Percentiles rank a stretch among this genome's conserved stretches.
Evolutionary conservation across 2,329 filamentous ascomycete species (phyloP).

Genomic region (Penicillium occitanis): DNA sequence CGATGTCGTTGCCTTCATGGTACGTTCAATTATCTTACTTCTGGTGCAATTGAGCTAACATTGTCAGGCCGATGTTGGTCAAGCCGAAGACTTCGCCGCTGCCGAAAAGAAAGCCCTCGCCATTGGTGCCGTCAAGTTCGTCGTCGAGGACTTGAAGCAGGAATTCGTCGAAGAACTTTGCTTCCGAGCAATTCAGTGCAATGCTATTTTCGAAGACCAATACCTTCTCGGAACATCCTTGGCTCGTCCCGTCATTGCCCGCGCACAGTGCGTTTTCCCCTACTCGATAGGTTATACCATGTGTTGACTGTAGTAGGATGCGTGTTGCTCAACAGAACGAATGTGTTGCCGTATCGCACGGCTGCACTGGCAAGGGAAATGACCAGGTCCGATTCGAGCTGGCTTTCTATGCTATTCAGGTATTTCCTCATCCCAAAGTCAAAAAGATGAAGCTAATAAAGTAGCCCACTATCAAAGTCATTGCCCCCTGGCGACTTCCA

Average conservation of each 20-base stretch:
- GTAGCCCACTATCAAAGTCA: slow-evolving; percentile 48
- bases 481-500: slow-evolving; percentile 52
- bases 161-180: slow-evolving; percentile 80
- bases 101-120: slow-evolving; percentile 70
- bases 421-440: neutral
- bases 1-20: slow-evolving; percentile 61
- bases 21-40: neutral
- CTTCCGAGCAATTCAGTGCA: slow-evolving; percentile 73
- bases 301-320: slow-evolving; percentile 24
- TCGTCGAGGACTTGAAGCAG: slow-evolving; percentile 63
- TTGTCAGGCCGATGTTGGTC: slow-evolving; percentile 62
- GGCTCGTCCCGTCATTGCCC: slow-evolving; percentile 51
- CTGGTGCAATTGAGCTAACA: neutral
- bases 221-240: slow-evolving; percentile 36
- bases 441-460: neutral
- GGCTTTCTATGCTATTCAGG: slow-evolving; percentile 50
- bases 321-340: slow-evolving; percentile 44
- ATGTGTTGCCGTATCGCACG: slow-evolving; percentile 46
- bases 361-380: slow-evolving; percentile 51
- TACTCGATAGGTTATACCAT: neutral
- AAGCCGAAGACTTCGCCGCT: slow-evolving; percentile 66
- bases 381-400: slow-evolving; percentile 53
- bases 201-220: slow-evolving; percentile 66
- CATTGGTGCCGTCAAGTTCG: slow-evolving; percentile 66
- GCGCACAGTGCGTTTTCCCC: slow-evolving; percentile 35